Evolutionary conservation across 306 rosid genomes (phyloP).

Genomic region (Arachis hypogaea): DNA sequence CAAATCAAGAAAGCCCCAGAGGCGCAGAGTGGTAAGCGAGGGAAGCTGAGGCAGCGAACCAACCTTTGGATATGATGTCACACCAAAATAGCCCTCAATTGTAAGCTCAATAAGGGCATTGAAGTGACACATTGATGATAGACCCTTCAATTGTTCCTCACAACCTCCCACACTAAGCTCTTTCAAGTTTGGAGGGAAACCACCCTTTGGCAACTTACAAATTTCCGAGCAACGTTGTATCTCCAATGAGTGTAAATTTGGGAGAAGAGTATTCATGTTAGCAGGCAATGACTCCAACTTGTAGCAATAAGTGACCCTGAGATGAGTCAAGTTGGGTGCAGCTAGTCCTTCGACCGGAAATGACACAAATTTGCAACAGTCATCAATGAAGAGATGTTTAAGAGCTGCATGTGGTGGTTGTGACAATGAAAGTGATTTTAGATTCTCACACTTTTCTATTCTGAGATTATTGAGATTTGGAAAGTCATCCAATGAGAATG

Average conservation of each 20-base stretch:
- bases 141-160: not conserved
- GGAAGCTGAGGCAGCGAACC: conserved; percentile 10
- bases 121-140: not conserved
- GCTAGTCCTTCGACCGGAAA: not conserved
- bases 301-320: not conserved
- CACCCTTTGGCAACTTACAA: not conserved
- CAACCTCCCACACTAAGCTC: fast-evolving
- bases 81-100: not conserved
- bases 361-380: not conserved
- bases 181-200: not conserved
- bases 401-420: not conserved
- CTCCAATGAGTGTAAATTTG: not conserved
- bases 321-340: not conserved
- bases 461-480: not conserved
- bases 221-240: not conserved
- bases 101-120: not conserved
- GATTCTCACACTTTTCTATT: not conserved
- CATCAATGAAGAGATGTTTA: not conserved
- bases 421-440: not conserved
- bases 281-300: not conserved
- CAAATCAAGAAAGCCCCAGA: not conserved
- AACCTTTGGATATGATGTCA: not conserved
- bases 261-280: not conserved
- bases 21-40: not conserved
- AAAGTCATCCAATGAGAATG: not conserved